Evolutionary conservation across 768 basidiomycete genomes (phyloP).

Genomic region (Suillus paluster): DNA sequence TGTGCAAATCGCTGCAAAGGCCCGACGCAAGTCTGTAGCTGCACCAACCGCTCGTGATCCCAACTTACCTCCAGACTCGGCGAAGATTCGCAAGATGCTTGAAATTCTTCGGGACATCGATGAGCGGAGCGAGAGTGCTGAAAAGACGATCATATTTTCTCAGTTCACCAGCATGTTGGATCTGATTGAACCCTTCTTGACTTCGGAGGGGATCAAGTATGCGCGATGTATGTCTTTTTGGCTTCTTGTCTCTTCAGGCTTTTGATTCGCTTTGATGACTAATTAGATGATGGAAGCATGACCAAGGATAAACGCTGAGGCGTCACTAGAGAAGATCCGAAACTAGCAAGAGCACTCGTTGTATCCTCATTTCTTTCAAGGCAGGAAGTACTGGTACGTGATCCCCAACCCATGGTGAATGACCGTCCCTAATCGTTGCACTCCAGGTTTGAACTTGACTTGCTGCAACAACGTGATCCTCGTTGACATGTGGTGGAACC

Average conservation of each 20-base stretch:
- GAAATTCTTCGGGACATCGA: slow-evolving; percentile 71
- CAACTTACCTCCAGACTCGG: slow-evolving; percentile 66
- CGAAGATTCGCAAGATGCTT: slow-evolving; percentile 87
- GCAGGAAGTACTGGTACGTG: slow-evolving; percentile 87
- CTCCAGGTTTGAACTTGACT: slow-evolving; percentile 82
- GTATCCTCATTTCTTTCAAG: slow-evolving; percentile 96
- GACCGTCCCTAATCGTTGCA: background rate
- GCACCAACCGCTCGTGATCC: slow-evolving; percentile 26
- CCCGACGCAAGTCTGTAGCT: slow-evolving; percentile 41
- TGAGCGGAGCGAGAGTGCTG: slow-evolving; percentile 55
- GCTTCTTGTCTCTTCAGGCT: slow-evolving; percentile 4
- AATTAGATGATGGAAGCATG: slow-evolving; percentile 89
- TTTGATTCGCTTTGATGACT: slow-evolving; percentile 12
- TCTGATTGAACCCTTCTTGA: slow-evolving; percentile 84
- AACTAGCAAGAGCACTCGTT: slow-evolving; percentile 55
- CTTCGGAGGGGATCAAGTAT: slow-evolving; percentile 65
- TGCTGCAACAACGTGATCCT: slow-evolving; percentile 95
- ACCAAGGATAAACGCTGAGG: slow-evolving; percentile 73
- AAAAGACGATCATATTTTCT: slow-evolving; percentile 97
- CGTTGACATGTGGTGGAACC: slow-evolving; percentile 96
- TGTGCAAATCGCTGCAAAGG: slow-evolving; percentile 52
- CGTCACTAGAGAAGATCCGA: slow-evolving; percentile 73
- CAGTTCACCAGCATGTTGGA: slow-evolving; percentile 91
- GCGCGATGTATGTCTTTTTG: slow-evolving; percentile 75
- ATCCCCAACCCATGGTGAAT: background rate